Conservation (phyloP, 2,329 filamentous ascomycete species). For the Rutstroemia sydowiana region DNA sequence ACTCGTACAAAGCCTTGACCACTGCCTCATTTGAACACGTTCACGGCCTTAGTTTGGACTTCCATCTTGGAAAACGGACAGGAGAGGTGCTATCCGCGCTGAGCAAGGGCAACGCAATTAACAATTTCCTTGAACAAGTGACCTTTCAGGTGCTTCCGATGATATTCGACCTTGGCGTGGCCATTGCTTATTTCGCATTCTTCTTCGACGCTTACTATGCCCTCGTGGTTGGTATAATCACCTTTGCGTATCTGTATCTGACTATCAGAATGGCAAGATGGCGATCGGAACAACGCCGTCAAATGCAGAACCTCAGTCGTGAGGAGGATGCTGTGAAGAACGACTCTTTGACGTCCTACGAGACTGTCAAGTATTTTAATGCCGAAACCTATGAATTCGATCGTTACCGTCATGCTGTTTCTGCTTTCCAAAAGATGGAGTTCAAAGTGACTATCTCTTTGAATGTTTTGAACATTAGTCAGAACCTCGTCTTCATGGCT, state of each 20-base stretch:
- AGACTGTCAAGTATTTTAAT: constrained; percentile 89
- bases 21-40: constrained; percentile 97
- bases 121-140: constrained; percentile 91
- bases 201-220: constrained; percentile 84
- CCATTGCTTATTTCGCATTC: constrained; percentile 73
- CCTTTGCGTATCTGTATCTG: constrained; percentile 93
- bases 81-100: constrained; percentile 92
- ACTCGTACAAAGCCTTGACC: constrained; percentile 89
- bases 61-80: constrained; percentile 92
- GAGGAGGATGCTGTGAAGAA: constrained; percentile 98
- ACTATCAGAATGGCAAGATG: constrained; percentile 95
- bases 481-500: constrained; percentile 72
- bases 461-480: constrained; percentile 73
- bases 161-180: constrained; percentile 81
- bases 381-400: constrained; percentile 73
- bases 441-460: constrained; percentile 70
- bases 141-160: constrained; percentile 95
- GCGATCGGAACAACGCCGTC: constrained; percentile 79
- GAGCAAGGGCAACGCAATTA: constrained; percentile 94
- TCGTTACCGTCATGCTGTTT: constrained; percentile 64
- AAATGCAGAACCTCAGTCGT: constrained; percentile 91
- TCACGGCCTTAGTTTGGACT: constrained; percentile 88
- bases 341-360: constrained; percentile 97
- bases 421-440: constrained; percentile 65
- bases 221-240: constrained; percentile 80